These are phyloP conservation scores for Coemansia sp. DNA, from an alignment of 192 early-diverging fungal species.

Conservation along the genomic window DNA sequence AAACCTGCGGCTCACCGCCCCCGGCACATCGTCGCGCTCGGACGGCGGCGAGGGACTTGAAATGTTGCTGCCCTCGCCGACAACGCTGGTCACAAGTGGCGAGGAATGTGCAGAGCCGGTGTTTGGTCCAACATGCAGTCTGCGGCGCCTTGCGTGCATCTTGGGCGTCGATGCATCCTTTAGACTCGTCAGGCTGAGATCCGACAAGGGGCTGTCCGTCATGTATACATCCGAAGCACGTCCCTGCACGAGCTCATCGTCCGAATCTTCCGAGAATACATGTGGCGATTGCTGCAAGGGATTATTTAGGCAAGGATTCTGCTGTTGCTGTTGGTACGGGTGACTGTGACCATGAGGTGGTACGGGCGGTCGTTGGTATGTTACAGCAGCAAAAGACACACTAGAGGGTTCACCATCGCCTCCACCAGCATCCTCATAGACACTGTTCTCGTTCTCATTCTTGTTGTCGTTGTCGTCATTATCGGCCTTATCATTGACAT, in stretches of 20 bases:
- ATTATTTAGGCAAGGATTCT: background rate
- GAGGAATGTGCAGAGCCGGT: slow-evolving; percentile 38
- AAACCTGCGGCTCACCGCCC: slow-evolving; percentile 6
- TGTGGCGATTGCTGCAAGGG: background rate
- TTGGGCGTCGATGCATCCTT: background rate
- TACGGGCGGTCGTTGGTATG: too few species aligned
- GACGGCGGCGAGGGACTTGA: slow-evolving; percentile 16
- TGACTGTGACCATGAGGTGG: too few species aligned
- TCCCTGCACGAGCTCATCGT: background rate
- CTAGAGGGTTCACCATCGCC: too few species aligned
- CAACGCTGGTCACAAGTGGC: slow-evolving; percentile 2
- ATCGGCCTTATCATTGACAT: too few species aligned
- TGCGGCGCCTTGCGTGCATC: too few species aligned
- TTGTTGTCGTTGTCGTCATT: too few species aligned
- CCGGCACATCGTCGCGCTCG: background rate
- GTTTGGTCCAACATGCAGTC: slow-evolving; percentile 33
- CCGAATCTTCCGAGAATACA: background rate
- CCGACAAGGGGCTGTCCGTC: background rate
- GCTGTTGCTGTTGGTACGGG: slow-evolving; percentile 2
- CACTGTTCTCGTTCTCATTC: too few species aligned
- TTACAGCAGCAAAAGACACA: too few species aligned
- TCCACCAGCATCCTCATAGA: too few species aligned
- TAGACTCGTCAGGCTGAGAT: background rate
- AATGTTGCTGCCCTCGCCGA: slow-evolving; percentile 7
- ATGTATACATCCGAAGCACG: background rate